Base-by-base conservation (phyloP, 495 filamentous ascomycete genomes). In the Aspergillus avenaceus region DNA sequence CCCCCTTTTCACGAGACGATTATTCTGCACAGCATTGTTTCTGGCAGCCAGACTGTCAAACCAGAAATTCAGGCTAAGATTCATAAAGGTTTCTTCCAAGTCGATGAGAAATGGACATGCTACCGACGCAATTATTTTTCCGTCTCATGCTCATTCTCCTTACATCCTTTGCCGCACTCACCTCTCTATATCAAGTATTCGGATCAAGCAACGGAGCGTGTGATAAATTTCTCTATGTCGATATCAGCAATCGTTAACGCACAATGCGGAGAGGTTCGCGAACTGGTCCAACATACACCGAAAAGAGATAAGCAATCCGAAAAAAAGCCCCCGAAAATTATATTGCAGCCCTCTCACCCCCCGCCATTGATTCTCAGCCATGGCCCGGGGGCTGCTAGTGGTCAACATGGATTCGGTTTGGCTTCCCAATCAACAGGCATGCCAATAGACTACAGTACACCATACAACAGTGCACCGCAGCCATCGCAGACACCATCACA, bases 81-180 rank as follows among this genome's bases (percentile, higher is more conserved):
- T 49, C 90, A 95, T 60, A 95, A 96, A 60, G 91, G 91, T 1
- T 95, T 96, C 72, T 96, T 97, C 65, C 75, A 84, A 32, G 79
- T 79, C 3, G 92, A 96, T 48, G 76, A 81, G 12, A 88, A 93
- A 51, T 97, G 92, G 92, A 97, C 92, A 0, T 97, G 92, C 69
- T 97, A 97, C 61, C 78, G 92, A 42, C 78, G 92, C 31, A 97
- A 97, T 66, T 97, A 97, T 66, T 95, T 97, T 64, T 85, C 89
- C 1, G 86, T 96, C 41, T 80, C 84, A 23, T 96, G 91, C 66
- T 87, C 84, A 0, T 96, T 87, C 67, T 79, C 80, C 5, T 70
- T 97, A 4, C 67, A 79, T 21, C 73, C 72, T 5, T 69, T 54
- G 58, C 40, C 45, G 6, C 84, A 52, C 54, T 65, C 66, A 1